phyloP scores from a whole-genome alignment of 495 filamentous ascomycete genomes.

The Talaromyces nanjingensis region DNA sequence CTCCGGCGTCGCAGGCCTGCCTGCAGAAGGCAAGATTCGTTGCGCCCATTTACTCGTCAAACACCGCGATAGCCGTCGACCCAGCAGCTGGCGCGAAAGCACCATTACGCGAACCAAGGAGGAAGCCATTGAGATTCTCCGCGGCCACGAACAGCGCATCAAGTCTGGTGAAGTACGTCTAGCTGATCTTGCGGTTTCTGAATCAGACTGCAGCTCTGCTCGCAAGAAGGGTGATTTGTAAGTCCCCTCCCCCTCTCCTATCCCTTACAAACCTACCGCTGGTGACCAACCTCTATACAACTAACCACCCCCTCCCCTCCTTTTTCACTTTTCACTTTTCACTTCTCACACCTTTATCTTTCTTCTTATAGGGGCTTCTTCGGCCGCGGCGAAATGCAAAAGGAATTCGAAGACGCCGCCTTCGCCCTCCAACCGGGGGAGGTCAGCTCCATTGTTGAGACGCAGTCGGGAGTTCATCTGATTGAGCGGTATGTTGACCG shows the following conservation, averaged over 20 bases:
- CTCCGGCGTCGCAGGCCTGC: conserved; percentile 40
- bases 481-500: conserved; percentile 71
- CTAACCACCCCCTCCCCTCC: background rate
- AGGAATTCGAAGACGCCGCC: conserved; percentile 94
- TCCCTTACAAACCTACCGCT: background rate
- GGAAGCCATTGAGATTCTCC: conserved; percentile 72
- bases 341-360: background rate
- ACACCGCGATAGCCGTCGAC: conserved; percentile 77
- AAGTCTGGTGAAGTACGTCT: conserved; percentile 56
- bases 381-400: conserved; percentile 91
- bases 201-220: conserved; percentile 92
- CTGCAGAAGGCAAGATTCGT: conserved; percentile 76
- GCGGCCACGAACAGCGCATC: conserved; percentile 66
- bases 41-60: conserved; percentile 88
- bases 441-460: conserved; percentile 79
- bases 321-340: no score
- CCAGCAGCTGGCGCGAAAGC: conserved; percentile 85
- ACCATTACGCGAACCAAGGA: conserved; percentile 83
- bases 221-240: conserved; percentile 88
- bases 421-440: conserved; percentile 81
- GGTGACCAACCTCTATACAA: conserved; percentile 3
- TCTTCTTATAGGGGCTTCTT: conserved; percentile 66
- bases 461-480: conserved; percentile 90
- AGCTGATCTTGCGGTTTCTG: conserved; percentile 74
- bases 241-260: conserved; percentile 17